These are phyloP conservation scores for Tilletiopsis washingtonensis DNA, from an alignment of 1,284 basidiomycete genomes.

Conservation along the genomic window DNA sequence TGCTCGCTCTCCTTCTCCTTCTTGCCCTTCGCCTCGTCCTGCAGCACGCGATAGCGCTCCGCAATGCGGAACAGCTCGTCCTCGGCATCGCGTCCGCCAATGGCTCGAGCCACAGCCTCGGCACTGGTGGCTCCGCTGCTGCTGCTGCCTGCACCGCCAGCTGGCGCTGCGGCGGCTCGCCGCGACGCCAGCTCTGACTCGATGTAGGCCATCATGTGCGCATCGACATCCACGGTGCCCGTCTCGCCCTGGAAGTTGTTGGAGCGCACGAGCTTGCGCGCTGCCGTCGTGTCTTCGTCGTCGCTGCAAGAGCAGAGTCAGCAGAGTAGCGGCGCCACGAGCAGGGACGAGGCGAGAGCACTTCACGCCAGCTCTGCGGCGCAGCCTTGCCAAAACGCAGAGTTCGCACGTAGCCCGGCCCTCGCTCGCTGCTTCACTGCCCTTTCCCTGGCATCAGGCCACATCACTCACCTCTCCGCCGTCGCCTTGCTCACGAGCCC, in stretches of 20 bases:
- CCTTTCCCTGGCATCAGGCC: conserved; percentile 2
- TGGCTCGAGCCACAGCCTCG: not conserved
- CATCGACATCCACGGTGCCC: conserved; percentile 88
- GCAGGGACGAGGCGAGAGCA: too few relatives aligned
- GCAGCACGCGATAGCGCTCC: conserved; percentile 55
- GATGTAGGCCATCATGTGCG: conserved; percentile 98
- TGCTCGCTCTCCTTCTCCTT: conserved; percentile 69
- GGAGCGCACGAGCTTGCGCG: conserved; percentile 57
- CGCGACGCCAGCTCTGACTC: conserved; percentile 70
- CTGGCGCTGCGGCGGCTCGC: conserved; percentile 45
- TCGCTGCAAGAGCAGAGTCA: not conserved
- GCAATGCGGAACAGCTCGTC: conserved; percentile 74
- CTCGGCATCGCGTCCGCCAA: conserved; percentile 62
- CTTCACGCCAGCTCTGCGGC: too few relatives aligned
- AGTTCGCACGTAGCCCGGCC: too few relatives aligned
- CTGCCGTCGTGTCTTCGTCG: conserved; percentile 3
- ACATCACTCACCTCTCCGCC: conserved; percentile 54
- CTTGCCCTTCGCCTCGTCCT: conserved; percentile 19
- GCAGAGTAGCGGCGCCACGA: not conserved
- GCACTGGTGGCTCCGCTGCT: not conserved
- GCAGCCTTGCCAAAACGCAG: too few relatives aligned
- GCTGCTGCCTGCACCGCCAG: conserved; percentile 50
- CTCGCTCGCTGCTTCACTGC: too few relatives aligned
- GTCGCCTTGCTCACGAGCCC: conserved; percentile 12
- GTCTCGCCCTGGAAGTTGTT: conserved; percentile 97